phyloP scores from a whole-genome alignment of 2,329 filamentous ascomycete species.

The Cladosporium sp. region DNA sequence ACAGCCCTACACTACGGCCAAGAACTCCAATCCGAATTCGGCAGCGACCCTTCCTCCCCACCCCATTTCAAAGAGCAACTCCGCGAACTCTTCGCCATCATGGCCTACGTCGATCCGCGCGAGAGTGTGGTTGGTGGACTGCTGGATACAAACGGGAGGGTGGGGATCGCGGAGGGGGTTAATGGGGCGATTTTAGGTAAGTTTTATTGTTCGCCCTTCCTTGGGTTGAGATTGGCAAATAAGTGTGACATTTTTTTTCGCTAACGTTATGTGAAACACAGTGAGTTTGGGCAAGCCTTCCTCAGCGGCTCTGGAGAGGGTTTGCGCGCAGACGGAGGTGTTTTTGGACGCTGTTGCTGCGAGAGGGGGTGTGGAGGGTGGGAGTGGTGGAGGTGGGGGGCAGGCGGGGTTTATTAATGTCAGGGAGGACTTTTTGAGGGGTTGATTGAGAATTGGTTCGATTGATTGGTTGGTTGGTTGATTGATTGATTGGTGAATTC shows the following conservation, averaged over 20 bases:
- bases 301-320: constrained; percentile 74
- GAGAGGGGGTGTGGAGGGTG: constrained; percentile 22
- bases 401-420: constrained; percentile 80
- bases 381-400: too few species aligned
- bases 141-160: constrained; percentile 69
- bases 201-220: too few species aligned
- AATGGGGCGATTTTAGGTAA: constrained; percentile 88
- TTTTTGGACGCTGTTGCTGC: constrained; percentile 78
- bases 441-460: too few species aligned
- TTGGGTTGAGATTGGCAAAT: too few species aligned
- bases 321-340: constrained; percentile 82
- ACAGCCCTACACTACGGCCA: constrained; percentile 77
- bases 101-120: constrained; percentile 80
- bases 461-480: too few species aligned
- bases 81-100: constrained; percentile 78
- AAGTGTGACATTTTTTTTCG: too few species aligned
- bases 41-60: constrained; percentile 57
- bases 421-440: constrained; percentile 42
- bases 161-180: constrained; percentile 82
- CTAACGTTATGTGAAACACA: too few species aligned
- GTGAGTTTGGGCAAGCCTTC: constrained; percentile 89
- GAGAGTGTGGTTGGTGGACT: constrained; percentile 75
- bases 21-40: constrained; percentile 72
- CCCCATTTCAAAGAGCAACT: constrained; percentile 68
- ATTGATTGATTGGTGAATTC: too few species aligned